Evolutionary conservation across 176 grass and related monocot genomes (phyloP).

Genomic region (Ampelocalamus luodianensis): DNA sequence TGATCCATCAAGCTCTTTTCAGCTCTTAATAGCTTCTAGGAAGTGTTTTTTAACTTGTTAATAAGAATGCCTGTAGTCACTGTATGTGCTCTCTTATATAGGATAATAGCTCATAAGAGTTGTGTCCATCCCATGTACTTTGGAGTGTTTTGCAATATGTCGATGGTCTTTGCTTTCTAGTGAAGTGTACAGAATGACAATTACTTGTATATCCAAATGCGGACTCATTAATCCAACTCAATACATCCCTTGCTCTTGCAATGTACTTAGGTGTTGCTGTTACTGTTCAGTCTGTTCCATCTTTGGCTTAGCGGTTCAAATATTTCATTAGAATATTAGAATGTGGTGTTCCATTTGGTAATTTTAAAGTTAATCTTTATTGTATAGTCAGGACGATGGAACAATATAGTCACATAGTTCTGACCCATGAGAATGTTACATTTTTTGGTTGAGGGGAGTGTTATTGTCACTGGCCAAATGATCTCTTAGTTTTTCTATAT

Average conservation of each 20-base stretch:
- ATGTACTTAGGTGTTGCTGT: constrained; percentile 5
- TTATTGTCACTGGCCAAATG: not conserved
- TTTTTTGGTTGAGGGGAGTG: not conserved
- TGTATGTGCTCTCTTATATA: not conserved
- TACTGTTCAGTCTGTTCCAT: not conserved
- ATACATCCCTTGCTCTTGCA: constrained; percentile 4
- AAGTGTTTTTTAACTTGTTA: constrained; percentile 3
- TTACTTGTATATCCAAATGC: constrained; percentile 15
- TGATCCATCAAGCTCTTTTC: not conserved
- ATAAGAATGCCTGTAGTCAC: not conserved
- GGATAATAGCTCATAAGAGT: constrained; percentile 1
- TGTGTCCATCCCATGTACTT: not conserved
- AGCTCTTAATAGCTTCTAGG: not conserved
- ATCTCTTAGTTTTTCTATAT: constrained; percentile 26
- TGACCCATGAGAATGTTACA: not conserved
- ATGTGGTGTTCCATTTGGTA: not conserved
- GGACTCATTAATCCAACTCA: not conserved
- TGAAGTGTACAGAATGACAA: not conserved
- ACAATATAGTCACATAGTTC: not conserved
- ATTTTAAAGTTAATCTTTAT: not conserved
- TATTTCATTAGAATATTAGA: constrained; percentile 3
- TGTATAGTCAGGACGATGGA: not conserved
- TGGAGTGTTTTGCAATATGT: not conserved
- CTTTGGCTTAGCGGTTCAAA: not conserved
- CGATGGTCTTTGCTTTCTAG: not conserved